Evolutionary conservation across 148 eudicot species (phyloP), one percentile per base, ranked within the genome.

Genomic region (Chenopodium suecicum): DNA sequence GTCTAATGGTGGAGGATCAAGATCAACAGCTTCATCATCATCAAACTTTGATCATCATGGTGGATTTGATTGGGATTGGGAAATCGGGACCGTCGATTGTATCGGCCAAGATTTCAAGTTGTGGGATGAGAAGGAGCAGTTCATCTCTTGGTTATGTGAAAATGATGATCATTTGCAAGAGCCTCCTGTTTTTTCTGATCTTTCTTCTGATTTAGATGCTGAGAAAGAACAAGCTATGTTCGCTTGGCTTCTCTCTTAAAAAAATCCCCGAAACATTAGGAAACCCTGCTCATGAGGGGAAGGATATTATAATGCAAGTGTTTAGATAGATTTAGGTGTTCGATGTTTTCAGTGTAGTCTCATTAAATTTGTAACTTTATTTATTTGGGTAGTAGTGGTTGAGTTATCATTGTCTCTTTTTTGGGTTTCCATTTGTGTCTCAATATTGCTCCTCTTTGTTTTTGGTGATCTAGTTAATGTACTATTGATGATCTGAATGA

Each of bases 241-340:
- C 46, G 90, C 89, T 11, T 90, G 92, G 92, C 91, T 90, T 78
- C 85, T 91, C 1, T 92, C 94, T 16, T 90, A 76, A 77, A 4
- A 68, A 68, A 16, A 31, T 4, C 41, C 41, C 6, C 41, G 41
- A 34, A 34, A 34, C 5, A 34, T 41, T 41, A 41, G 44, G 44
- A 41, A 7, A 41, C 44, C 44, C 7, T 41, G 5, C 8, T 41
- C 44, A 41, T 6, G 0, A 41, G 44, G 44, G 7, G 7, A 41
- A 41, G 6, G 5, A 41, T 41, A 41, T 41, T 6, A 5, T 41
- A 41, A 41, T 41, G 14, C 54, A 7, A 29, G 14, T 76, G 48
- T 58, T 75, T 1, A 37, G 4, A 9, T 69, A 69, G n/a, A 69
- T 25, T 32, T 34, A 69, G 23, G 3, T 69, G 20, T 22, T 69